Base-by-base conservation (phyloP, 345 rosid species). In the Bretschneidera sinensis region DNA sequence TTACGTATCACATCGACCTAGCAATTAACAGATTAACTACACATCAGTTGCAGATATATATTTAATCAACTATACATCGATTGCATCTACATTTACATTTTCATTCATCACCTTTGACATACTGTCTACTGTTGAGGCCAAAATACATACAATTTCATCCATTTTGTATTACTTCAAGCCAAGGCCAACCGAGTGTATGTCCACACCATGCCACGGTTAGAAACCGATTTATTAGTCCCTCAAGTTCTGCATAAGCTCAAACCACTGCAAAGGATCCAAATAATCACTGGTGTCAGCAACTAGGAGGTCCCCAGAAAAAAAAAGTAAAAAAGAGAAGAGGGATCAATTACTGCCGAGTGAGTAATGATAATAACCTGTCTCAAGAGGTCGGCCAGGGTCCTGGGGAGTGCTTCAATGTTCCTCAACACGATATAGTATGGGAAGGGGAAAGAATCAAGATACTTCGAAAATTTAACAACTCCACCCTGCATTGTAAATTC, bases 381-480 rank as follows among this genome's bases (percentile, higher is more conserved):
- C 67, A 85, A 31, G 51, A 94, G 65, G 78, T 94, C 88, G 20
- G 90, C 92, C 7, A 94, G 91, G 17, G 91, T 88, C 74, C 82
- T 83, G 0, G 95, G 99, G 50, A 94, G 89, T 11, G 92, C 89
- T 72, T 94, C 86, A 0, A 83, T 81, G 63, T 90, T 83, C 76
- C 79, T 82, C 78, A 94, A 71, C 34, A 94, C 85, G 47, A 90
- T 81, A 55, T 90, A 83, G 66, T 78, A 94, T 2, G 96, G 96
- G 80, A 90, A 94, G 19, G 99, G 99, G 66, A 94, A 94, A 15
- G 95, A 90, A 72, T 94, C 92, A 33, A 94, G 73, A 68, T 88
- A 88, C 56, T 72, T 76, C 5, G 85, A 60, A 28, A 78, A 72
- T 73, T 76, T 67, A 53, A 81, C 63, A 5, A 63, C 65, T n/a